Conservation (phyloP, 202 grass and related monocot species). For the Eragrostis tef region DNA sequence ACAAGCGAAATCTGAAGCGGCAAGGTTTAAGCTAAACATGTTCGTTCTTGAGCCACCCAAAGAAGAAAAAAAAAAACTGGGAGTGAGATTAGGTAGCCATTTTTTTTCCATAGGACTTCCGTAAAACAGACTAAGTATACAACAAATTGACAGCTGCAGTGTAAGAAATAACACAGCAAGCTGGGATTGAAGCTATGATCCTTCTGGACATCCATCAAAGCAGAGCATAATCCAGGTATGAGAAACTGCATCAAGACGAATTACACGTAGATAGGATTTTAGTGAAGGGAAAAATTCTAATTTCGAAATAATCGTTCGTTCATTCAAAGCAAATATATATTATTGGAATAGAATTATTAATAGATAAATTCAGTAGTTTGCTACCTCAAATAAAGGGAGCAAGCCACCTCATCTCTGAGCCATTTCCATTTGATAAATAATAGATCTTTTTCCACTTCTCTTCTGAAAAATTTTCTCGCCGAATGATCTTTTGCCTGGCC, state of each 20-base stretch:
- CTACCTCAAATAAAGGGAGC: constrained; percentile 79
- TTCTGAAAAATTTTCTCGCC: constrained; percentile 72
- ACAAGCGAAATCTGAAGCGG: neutral
- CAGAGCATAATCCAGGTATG: neutral
- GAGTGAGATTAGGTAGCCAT: constrained; percentile 24
- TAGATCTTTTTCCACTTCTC: constrained; percentile 96
- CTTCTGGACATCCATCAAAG: neutral
- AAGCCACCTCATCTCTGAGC: constrained; percentile 97
- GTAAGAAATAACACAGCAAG: neutral
- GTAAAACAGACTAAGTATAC: constrained; percentile 43
- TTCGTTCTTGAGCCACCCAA: neutral
- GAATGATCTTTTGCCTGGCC: constrained; percentile 90
- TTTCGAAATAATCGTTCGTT: neutral
- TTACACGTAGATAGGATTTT: constrained; percentile 12
- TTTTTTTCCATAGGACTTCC: constrained; percentile 9
- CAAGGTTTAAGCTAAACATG: neutral
- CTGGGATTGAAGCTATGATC: neutral
- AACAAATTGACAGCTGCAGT: constrained; percentile 16
- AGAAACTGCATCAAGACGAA: constrained; percentile 42
- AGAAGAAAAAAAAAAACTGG: neutral
- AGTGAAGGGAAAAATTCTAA: neutral
- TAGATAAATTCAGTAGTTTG: constrained; percentile 17
- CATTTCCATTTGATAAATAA: constrained; percentile 98
- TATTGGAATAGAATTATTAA: constrained; percentile 1
- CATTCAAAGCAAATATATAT: neutral